Conservation (phyloP, 768 basidiomycete genomes). For the Rhizopogon sp. region DNA sequence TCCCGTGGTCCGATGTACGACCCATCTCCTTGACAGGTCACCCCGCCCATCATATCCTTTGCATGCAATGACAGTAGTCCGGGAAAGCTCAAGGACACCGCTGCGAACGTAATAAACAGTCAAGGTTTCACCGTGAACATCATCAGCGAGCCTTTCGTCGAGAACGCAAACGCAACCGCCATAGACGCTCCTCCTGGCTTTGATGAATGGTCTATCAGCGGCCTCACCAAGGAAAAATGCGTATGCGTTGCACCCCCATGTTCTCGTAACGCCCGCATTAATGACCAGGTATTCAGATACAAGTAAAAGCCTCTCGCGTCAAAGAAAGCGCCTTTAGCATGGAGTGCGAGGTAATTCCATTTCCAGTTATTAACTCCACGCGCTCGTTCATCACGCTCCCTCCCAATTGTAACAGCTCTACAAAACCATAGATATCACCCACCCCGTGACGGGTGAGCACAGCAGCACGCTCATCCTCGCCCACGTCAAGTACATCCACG, state of each 20-base stretch:
- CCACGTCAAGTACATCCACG: conserved; percentile 34
- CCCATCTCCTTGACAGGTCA: conserved; percentile 10
- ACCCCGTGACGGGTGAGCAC: conserved; percentile 20
- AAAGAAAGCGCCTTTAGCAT: conserved; percentile 44
- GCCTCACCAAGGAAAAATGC: conserved; percentile 37
- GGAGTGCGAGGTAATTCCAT: conserved; percentile 35
- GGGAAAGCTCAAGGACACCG: conserved; percentile 35
- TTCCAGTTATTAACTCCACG: neutral
- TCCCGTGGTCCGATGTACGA: neutral
- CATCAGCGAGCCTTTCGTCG: conserved; percentile 46
- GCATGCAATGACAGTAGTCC: conserved; percentile 12
- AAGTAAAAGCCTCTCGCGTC: conserved; percentile 36
- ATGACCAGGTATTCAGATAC: conserved; percentile 18
- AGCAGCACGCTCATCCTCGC: conserved; percentile 32
- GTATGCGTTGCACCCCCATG: conserved; percentile 11
- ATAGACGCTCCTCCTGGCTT: conserved; percentile 33
- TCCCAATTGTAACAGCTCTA: conserved; percentile 21
- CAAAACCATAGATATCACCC: conserved; percentile 28
- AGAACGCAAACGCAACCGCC: conserved; percentile 33
- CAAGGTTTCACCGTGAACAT: conserved; percentile 50
- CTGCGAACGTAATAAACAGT: conserved; percentile 39
- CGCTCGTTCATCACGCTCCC: neutral
- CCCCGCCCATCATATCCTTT: conserved; percentile 35
- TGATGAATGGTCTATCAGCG: conserved; percentile 37
- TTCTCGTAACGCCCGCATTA: neutral